Percentiles rank a stretch among this genome's conserved stretches.
Evolutionary conservation across 208 protist species (phyloP).

Genomic region (Trichomonas vaginalis): DNA sequence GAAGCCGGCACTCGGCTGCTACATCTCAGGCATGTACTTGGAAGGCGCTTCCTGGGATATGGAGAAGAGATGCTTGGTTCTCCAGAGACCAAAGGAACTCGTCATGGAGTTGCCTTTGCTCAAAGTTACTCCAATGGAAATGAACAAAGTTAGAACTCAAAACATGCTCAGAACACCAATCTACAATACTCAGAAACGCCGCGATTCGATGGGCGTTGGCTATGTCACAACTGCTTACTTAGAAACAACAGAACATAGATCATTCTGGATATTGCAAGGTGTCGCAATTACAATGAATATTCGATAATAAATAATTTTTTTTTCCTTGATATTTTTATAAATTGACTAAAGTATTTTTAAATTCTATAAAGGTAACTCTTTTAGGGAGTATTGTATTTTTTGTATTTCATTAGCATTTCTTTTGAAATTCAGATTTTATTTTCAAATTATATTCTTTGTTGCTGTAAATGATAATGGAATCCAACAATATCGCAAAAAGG

Average conservation of each 20-base stretch:
- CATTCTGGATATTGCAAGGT: conserved; percentile 81
- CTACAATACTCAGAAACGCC: conserved; percentile 81
- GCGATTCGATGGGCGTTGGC: conserved; percentile 85
- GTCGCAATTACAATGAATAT: conserved; percentile 73
- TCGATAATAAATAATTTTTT: background rate
- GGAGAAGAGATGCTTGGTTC: conserved; percentile 51
- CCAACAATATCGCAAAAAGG: too few species aligned
- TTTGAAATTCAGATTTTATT: too few species aligned
- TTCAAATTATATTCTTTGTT: too few species aligned
- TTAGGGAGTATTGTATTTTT: too few species aligned
- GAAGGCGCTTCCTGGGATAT: conserved; percentile 87
- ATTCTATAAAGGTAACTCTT: too few species aligned
- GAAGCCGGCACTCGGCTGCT: conserved; percentile 72
- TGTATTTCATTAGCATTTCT: too few species aligned
- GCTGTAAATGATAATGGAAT: too few species aligned
- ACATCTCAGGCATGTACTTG: conserved; percentile 77
- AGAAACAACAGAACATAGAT: conserved; percentile 62
- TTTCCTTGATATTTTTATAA: background rate
- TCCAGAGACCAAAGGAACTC: conserved; percentile 78
- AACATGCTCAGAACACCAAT: conserved; percentile 86
- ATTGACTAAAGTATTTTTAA: background rate
- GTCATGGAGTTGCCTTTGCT: conserved; percentile 82
- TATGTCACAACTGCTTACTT: conserved; percentile 90
- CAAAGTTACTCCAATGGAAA: conserved; percentile 83
- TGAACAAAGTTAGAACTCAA: conserved; percentile 68